Evolutionary conservation across 352 stramenopile genomes (phyloP), one percentile per base, ranked within the genome.

Genomic region (Phytopythium cucurbitacearum): DNA sequence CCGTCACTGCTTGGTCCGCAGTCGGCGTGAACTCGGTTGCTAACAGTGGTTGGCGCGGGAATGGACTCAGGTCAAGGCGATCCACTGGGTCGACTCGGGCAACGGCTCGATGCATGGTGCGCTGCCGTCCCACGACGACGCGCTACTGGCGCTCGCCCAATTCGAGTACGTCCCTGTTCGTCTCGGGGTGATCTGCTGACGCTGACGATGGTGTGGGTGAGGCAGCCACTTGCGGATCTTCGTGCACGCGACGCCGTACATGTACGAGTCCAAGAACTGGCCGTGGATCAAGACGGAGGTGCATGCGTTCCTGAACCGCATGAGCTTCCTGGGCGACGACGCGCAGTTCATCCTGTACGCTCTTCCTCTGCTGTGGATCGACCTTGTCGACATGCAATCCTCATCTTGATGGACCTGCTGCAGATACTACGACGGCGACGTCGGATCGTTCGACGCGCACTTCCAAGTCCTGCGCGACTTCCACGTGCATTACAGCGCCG

Each of bases 201-300:
- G 45, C 6, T 28, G 5, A 32, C 9, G 3, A 7, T 8, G 28
- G 36, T 35, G 47, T 36, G 9, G 48, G 15, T 32, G 15, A 41
- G 4, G 32, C 38, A 79, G 69, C 38, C 58, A 67, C n/a, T 44
- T 76, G 12, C 47, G 71, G 41, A 54, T 88, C 7, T 70, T 70
- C 37, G 68, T 88, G n/a, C 77, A 88, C 62, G 68, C 77, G 56
- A 88, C 77, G 39, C 77, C 74, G 34, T 88, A 88, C 53, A 74
- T 86, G 47, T 81, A 80, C 47, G 62, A 74, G 9, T 57, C 72
- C 0, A 60, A 48, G 1, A 65, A 70, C 7, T 65, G 77, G 5
- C 65, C 67, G 51, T 88, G 77, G 77, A 81, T 88, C 51, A 71
- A 71, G 44, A 62, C 59, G 5, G 77, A 88, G 49, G 65, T 78